Conservation (phyloP, 208 protist species). For the Wallacemonas sp. region DNA sequence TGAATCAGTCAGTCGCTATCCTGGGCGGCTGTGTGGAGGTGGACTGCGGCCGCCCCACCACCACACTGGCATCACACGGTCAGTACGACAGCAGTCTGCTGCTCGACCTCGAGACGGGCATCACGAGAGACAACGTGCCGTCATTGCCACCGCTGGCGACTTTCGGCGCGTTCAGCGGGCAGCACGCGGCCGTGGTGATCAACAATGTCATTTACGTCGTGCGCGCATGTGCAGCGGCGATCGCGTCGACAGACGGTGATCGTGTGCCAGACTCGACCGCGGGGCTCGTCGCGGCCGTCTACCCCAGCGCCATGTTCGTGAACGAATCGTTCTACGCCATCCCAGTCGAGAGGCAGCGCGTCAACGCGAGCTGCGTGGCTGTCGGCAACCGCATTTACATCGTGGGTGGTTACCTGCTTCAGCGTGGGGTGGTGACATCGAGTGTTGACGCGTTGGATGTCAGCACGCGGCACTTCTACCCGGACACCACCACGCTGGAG, state of each 20-base stretch:
- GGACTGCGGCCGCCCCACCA: neutral
- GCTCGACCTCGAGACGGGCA: neutral
- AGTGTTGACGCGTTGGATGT: slow-evolving; percentile 43
- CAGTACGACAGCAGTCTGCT: slow-evolving; percentile 9
- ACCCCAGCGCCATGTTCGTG: slow-evolving; percentile 6
- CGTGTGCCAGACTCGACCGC: too few relatives aligned
- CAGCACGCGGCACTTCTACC: slow-evolving; percentile 33
- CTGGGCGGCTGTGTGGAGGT: slow-evolving; percentile 2
- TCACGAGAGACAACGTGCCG: neutral
- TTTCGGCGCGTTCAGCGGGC: slow-evolving; percentile 4
- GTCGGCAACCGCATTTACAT: slow-evolving; percentile 27
- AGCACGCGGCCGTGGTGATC: slow-evolving; percentile 5
- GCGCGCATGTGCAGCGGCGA: neutral
- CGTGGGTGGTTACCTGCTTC: slow-evolving; percentile 31
- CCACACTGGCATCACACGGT: neutral
- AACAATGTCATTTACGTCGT: slow-evolving; percentile 8
- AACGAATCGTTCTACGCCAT: slow-evolving; percentile 19
- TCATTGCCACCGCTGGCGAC: neutral
- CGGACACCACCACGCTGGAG: slow-evolving; percentile 17
- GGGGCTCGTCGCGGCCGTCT: neutral
- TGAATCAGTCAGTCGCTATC: slow-evolving; percentile 1
- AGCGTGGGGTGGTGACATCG: slow-evolving; percentile 16
- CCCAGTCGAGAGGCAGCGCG: slow-evolving; percentile 16
- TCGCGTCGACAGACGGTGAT: too few relatives aligned
- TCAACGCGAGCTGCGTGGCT: slow-evolving; percentile 36